Evolutionary conservation across 2,329 filamentous ascomycete species (phyloP), one percentile per base, ranked within the genome.

Genomic region (Colletotrichum tropicale): DNA sequence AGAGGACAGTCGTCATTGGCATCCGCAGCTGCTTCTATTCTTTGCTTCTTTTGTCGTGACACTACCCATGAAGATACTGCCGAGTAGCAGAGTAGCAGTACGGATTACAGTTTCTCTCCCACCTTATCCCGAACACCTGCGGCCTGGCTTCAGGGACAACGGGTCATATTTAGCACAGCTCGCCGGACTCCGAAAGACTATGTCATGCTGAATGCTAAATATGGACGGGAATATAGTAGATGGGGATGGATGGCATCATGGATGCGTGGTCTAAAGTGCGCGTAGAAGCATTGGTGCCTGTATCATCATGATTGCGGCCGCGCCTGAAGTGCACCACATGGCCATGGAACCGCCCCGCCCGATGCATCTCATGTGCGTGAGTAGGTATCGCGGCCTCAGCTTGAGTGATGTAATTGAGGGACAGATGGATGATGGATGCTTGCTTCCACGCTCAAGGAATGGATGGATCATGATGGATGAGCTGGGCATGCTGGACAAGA

Each of bases 161-260:
- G 26, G 32, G 52, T 71, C 61, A 52, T 38, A 61, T 70, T 64
- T 74, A 71, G 60, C 48, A 71, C 13, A 9, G 26, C 38, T 68
- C 62, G 70, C 69, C 69, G 73, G 62, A 75, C 34, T 68, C 69
- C 56, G 69, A 75, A 67, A 62, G 43, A n/a, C n/a, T 32, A 43
- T 72, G 43, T 60, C 66, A 66, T 65, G 71, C 67, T 36, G 68
- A 64, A 10, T 72, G 60, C 72, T 72, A 72, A 72, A 38, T 72
- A 72, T 72, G 72, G 72, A 34, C 16, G 6, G 28, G 32, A 10
- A 32, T 26, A 72, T 43, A 62, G 28, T 52, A 52, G 43, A 52
- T 52, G 43, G 43, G n/a, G 43, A 52, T 52, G 43, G n/a, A 52
- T 21, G 43, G n/a, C 43, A 52, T 52, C 43, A 30, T 58, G 55